Base-by-base conservation (phyloP, 495 filamentous ascomycete species). In the Aspergillus biplanus region DNA sequence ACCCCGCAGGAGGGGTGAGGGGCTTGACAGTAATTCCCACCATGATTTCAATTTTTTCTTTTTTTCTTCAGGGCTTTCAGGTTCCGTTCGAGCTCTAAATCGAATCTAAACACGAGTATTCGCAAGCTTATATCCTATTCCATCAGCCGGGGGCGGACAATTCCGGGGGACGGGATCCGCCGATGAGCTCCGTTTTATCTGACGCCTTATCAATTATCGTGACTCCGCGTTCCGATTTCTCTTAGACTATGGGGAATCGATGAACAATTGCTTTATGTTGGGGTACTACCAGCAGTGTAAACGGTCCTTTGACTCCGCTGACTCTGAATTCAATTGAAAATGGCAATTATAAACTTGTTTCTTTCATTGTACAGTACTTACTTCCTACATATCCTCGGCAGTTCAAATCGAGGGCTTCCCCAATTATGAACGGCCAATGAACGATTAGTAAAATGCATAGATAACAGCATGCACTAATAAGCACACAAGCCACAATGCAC, bases 1-100 rank as follows among this genome's bases (percentile, higher is more conserved):
- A 87, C 50, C 78, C 77, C n/a, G 73, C 56, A 2, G 80, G 78
- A 34, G 72, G 68, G 11, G 56, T 52, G 2, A 69, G 39, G 11
- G 57, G 47, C 4, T 61, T 31, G 6, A 67, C 64, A 9, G 67
- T 65, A n/a, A 62, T 15, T 32, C 27, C 52, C 1, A 48, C 31
- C 52, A 50, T 62, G 18, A 6, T 39, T 27, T 5, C 3, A 15
- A 0, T 32, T 1, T 7, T 55, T 33, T 7, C 21, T 21, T 49
- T 27, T 0, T 21, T 49, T 0, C n/a, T 49, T 49, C 12, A 5
- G 4, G 9, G n/a, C 15, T 21, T 18, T 15, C 47, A 27, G 21
- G 16, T 16, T 49, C 16, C 47, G 47, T 13, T 21, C n/a, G 8
- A 18, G 12, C 47, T 15, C 15, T 5, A n/a, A 9, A 9, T 50